Evolutionary conservation across 2,329 filamentous ascomycete species (phyloP), one percentile per base, ranked within the genome.

Genomic region (Sporothrix mexicana): DNA sequence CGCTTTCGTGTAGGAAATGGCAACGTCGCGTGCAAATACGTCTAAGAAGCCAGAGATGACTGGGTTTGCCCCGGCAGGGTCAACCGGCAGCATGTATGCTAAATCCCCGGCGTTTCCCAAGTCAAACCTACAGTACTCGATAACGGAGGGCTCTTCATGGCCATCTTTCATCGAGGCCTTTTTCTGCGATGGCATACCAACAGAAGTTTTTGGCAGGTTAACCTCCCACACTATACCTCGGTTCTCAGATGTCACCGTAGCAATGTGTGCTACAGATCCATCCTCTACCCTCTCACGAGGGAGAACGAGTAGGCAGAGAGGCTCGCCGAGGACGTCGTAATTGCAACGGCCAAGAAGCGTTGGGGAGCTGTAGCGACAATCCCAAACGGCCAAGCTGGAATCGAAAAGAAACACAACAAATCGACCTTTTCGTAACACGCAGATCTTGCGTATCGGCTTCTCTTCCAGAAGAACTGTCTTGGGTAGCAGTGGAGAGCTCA

Each of bases 171-270:
- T 41, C 2, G 8, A 15, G 71, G 45, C 55, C 78, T 77, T 23
- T 72, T 73, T 57, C 75, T 75, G 13, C 47, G 7, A 62, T 49
- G 73, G 75, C 47, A 30, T 23, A 36, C 61, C 66, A 1, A 72
- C 17, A 2, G 23, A 53, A 70, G 84, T 84, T 4, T 82, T 79
- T 0, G 92, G 91, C 17, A 94, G 82, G 20, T 84, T 83, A 23
- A 96, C 81, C 80, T 96, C 90, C 94, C 94, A 97, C 0, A 94
- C 93, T 62, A 96, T 85, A 0, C 94, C 94, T 71, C 89, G 87
- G 83, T 93, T 91, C 73, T 92, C 89, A 1, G 93, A 93, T 15
- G 90, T 93, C 61, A 97, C 88, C 0, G 92, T 94, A n/a, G 93
- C 93, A 73, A 97, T 87, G 79, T 97, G 93, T 2, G 88, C 88